Conservation (phyloP, 805 yeast species). For the Yamadazyma olivae region DNA sequence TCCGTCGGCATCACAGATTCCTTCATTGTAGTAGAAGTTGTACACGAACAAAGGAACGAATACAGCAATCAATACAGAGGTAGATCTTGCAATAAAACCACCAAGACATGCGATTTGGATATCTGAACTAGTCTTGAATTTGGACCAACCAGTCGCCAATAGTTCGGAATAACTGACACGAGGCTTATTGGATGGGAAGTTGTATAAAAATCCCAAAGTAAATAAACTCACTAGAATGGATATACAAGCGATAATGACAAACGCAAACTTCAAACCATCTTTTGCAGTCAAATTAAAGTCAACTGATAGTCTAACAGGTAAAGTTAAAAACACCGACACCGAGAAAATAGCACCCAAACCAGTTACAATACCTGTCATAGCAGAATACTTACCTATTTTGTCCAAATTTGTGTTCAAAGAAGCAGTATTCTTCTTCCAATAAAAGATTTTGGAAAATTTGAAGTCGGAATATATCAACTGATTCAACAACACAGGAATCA, state of each 20-base stretch:
- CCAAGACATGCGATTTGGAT: constrained; percentile 59
- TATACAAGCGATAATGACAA: constrained; percentile 43
- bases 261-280: constrained; percentile 46
- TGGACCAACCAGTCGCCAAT: constrained; percentile 42
- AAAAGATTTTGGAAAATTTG: constrained; percentile 22
- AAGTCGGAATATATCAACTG: constrained; percentile 50
- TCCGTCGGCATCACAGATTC: constrained; percentile 42
- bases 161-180: constrained; percentile 17
- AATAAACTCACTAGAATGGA: constrained; percentile 38
- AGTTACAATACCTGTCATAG: constrained; percentile 58
- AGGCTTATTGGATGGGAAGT: constrained; percentile 26
- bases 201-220: constrained; percentile 44
- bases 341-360: constrained; percentile 70
- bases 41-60: constrained; percentile 65
- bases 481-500: constrained; percentile 59
- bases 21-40: constrained; percentile 49
- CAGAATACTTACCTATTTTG: constrained; percentile 50
- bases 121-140: constrained; percentile 43
- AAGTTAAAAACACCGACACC: constrained; percentile 51
- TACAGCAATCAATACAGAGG: constrained; percentile 54
- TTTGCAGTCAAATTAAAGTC: constrained; percentile 29
- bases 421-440: constrained; percentile 17
- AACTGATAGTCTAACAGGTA: constrained; percentile 50
- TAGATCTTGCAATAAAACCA: constrained; percentile 60
- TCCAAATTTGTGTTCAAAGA: background rate